phyloP scores from a whole-genome alignment of 768 basidiomycete genomes.

The Pisolithus tinctorius region DNA sequence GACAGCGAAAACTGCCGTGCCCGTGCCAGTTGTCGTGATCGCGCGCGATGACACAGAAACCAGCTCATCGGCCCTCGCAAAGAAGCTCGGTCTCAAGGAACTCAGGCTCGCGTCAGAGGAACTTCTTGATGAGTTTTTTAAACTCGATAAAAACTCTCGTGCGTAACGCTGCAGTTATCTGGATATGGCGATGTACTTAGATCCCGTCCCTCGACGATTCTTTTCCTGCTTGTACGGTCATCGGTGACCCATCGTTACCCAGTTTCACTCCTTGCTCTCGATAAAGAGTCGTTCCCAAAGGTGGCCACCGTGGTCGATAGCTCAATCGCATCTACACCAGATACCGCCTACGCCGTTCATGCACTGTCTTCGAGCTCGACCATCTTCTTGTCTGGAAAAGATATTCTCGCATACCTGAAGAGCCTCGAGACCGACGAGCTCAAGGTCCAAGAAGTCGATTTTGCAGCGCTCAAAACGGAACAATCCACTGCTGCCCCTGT shows the following conservation, averaged over 20 bases:
- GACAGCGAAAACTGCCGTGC: slow-evolving; percentile 81
- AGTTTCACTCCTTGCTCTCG: slow-evolving; percentile 83
- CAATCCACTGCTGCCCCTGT: slow-evolving; percentile 29
- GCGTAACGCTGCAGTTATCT: slow-evolving; percentile 27
- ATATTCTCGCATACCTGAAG: slow-evolving; percentile 66
- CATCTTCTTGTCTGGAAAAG: slow-evolving; percentile 71
- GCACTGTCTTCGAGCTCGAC: slow-evolving; percentile 65
- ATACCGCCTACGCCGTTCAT: slow-evolving; percentile 68
- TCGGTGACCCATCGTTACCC: background rate
- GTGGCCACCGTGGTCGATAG: slow-evolving; percentile 73
- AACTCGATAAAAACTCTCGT: slow-evolving; percentile 82
- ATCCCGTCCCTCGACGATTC: slow-evolving; percentile 1
- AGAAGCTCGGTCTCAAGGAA: slow-evolving; percentile 81
- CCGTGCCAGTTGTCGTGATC: slow-evolving; percentile 83
- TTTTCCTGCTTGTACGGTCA: background rate
- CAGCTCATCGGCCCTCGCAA: slow-evolving; percentile 67
- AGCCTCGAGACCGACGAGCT: slow-evolving; percentile 59
- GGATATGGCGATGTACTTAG: background rate
- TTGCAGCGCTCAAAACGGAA: slow-evolving; percentile 50
- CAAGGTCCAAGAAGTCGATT: slow-evolving; percentile 71
- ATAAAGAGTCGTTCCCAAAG: slow-evolving; percentile 55
- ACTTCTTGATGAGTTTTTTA: slow-evolving; percentile 78
- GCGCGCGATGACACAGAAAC: slow-evolving; percentile 83
- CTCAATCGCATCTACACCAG: slow-evolving; percentile 59
- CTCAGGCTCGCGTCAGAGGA: slow-evolving; percentile 82